Base-by-base conservation (phyloP, 352 stramenopile genomes). In the Aphanomyces astaci region DNA sequence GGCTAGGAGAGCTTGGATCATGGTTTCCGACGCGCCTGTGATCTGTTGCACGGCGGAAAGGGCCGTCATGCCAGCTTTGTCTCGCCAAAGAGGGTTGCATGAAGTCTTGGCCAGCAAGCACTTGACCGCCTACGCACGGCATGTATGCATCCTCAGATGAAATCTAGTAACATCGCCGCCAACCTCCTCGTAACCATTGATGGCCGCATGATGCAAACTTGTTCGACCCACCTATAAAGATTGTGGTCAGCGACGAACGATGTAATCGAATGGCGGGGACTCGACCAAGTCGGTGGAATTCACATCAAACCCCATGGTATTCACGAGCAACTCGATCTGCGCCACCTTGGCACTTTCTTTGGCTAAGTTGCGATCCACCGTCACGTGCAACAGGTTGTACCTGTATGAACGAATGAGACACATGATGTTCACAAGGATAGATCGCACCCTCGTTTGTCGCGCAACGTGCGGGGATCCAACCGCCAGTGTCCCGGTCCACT, bases 191-290 rank as follows among this genome's bases (percentile, higher is more conserved):
- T 80, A 88, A 2, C 85, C 84, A 27, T 73, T 78, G 75, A 94
- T 81, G 0, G 86, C 78, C 46, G 86, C 81, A 57, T 88, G 72
- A 76, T 94, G 86, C 56, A 92, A 63, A 31, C 81, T 77, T 22
- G 82, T 90, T 43, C 80, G 81, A 22, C 82, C 86, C 76, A 90
- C 88, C 80, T 89, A 39, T n/a, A n/a, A n/a, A n/a, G n/a, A n/a
- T n/a, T n/a, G n/a, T n/a, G n/a, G n/a, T n/a, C n/a, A n/a, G n/a
- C n/a, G n/a, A n/a, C n/a, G n/a, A n/a, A n/a, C n/a, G n/a, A n/a
- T n/a, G n/a, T n/a, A n/a, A n/a, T n/a, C n/a, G n/a, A n/a, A n/a
- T n/a, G n/a, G n/a, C n/a, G n/a, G n/a, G n/a, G n/a, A n/a, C n/a
- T n/a, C n/a, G n/a, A n/a, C 81, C 68, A 86, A 67, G 49, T 94